Base-by-base conservation (phyloP, 495 filamentous ascomycete species). In the Physcia stellaris region DNA sequence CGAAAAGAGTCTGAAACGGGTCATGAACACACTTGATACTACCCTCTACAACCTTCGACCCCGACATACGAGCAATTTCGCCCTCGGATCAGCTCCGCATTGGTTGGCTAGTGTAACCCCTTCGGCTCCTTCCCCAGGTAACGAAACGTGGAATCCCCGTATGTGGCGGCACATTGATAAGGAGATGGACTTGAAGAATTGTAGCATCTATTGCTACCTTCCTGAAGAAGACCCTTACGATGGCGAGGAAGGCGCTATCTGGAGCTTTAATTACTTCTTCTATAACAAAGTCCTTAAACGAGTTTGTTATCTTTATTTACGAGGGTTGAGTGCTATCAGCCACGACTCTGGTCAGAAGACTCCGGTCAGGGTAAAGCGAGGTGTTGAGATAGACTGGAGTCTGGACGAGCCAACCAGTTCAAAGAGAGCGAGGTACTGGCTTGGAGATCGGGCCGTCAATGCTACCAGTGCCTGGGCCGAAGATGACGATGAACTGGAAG, bases 201-300 rank as follows among this genome's bases (percentile, higher is more conserved):
- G 92, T 61, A 75, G 69, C 26, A 69, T 83, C 30, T 96, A 92
- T 55, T 79, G 73, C 16, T 96, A 92, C 59, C 69, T 77, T 19
- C 90, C 90, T 0, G 73, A 80, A 16, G 76, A 81, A 45, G 84
- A 94, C 41, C 82, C 84, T 27, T 87, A 87, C 41, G 83, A 86
- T 41, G 86, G 83, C 18, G 90, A 94, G 42, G 83, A 92, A 49
- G 78, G 82, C 35, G 79, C 87, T 4, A 83, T 96, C 28, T 98
- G 92, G 92, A 87, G 83, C 45, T 64, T 85, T 40, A 83, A 95
- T 55, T 94, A 92, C 57, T 93, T 98, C 66, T 93, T 96, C 59
- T 96, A 94, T 71, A 94, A 90, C 65, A 93, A 87, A 47, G 62
- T 73, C 16, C 70, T 74, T 49, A 98, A 96, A 63, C 73, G 90